Evolutionary conservation across 768 basidiomycete species (phyloP), one percentile per base, ranked within the genome.

Genomic region (Pulveroboletus sp.): DNA sequence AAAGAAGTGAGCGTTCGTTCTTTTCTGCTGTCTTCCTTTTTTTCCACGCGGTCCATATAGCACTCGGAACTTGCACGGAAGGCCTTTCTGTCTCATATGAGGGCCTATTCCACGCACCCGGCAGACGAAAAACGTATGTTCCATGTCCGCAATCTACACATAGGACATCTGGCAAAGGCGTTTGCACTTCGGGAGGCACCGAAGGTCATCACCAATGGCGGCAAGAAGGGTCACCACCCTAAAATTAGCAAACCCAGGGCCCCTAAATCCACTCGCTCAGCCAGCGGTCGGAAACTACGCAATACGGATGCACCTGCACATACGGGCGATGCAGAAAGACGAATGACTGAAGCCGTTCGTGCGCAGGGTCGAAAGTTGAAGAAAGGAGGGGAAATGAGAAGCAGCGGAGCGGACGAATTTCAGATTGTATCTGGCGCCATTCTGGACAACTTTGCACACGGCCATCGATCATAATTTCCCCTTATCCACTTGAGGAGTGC

Each of bases 21-120:
- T 39, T 47, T 13, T 41, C 31, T 31, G 14, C 11, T 31, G 8
- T 31, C 27, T 61, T 37, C 14, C 39, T 35, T 21, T 35, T 21
- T 30, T 36, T 43, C 55, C 45, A 57, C 17, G 38, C 27, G 6
- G 46, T 9, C n/a, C 17, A 15, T 37, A 2, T 53, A 98, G 96
- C 85, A 94, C 61, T 74, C 82, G 11, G 74, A 76, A 13, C 65
- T 85, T 14, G 93, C 96, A 15, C 81, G 90, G 27, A 86, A 79
- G 58, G 96, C 93, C 0, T 99, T 86, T 71, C 75, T 82, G 32
- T 96, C 95, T 0, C 93, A 95, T 67, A 83, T 97, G 74, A 81
- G 95, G 47, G 96, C 96, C 0, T 99, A 98, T 68, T 87, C 96
- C 28, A 99, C 96, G 1, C 96, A 99, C 70, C 94, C 96, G 0